Percentiles rank a stretch among this genome's conserved stretches.
These are phyloP conservation scores for Fusarium kyushuense DNA, from an alignment of 2,329 filamentous ascomycete species.

Conservation along the genomic window DNA sequence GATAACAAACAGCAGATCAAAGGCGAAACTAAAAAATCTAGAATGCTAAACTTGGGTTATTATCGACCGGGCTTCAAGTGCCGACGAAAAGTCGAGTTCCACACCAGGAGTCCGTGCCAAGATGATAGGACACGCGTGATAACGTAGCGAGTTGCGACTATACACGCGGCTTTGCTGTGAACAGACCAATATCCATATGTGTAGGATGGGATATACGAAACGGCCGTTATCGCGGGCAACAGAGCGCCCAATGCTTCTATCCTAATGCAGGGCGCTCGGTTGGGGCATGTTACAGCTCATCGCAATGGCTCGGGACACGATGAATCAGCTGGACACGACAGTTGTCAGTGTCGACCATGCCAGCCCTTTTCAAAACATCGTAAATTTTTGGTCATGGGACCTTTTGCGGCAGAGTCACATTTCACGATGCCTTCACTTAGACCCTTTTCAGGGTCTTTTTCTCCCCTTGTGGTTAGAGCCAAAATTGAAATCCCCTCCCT, in stretches of 20 bases:
- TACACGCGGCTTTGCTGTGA: constrained; percentile 22
- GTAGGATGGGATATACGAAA: neutral
- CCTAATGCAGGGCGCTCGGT: constrained; percentile 10
- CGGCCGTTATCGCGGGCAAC: constrained; percentile 15
- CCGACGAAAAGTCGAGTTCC: constrained; percentile 13
- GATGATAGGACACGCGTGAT: constrained; percentile 32
- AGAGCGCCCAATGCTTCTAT: neutral
- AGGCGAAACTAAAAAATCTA: constrained; percentile 10
- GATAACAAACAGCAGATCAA: constrained; percentile 28
- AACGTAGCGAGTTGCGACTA: constrained; percentile 9
- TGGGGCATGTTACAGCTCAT: constrained; percentile 5
- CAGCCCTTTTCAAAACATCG: constrained; percentile 16
- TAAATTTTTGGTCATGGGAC: constrained; percentile 24
- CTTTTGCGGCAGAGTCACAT: constrained; percentile 31
- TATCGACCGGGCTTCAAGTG: constrained; percentile 35
- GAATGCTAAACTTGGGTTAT: constrained; percentile 14
- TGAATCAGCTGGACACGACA: constrained; percentile 27
- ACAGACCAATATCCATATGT: neutral
- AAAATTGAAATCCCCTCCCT: constrained; percentile 2
- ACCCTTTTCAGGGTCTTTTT: neutral
- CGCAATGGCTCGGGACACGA: neutral
- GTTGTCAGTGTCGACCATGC: neutral
- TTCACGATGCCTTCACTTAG: constrained; percentile 33
- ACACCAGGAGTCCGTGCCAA: constrained; percentile 15
- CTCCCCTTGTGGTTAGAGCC: neutral